Evolutionary conservation across 192 early-diverging fungal species (phyloP), one percentile per base, ranked within the genome.

Genomic region (Coemansia sp.): DNA sequence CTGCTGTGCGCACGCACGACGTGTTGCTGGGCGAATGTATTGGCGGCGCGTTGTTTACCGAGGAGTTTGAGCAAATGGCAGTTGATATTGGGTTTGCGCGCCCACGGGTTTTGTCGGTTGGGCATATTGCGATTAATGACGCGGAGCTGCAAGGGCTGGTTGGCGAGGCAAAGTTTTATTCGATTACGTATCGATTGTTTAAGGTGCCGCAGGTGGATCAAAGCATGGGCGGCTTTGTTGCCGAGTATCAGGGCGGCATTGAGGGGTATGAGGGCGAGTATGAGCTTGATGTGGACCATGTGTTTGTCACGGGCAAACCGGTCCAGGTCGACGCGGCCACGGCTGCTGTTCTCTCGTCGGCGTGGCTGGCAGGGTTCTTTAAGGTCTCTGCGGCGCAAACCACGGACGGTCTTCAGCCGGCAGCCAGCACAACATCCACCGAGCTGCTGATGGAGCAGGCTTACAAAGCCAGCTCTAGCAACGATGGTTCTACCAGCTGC

Each of bases 11-110:
- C 12, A 51, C 62, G 38, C 55, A 55, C 27, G 4, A 65, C 27
- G 74, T 72, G 63, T 67, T 82, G 43, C 35, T 69, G 54, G 74
- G 79, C 67, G 79, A 82, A 61, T 60, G 74, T 8, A 25, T 82
- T 17, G 69, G 65, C 31, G 72, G 78, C 47, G 72, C 78, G 3
- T 60, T 81, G 25, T 72, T 66, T 31, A 69, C 70, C 0, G 63
- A 65, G 21, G 78, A 81, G 54, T 81, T 81, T 31, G 61, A 68
- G 55, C 72, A 59, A 14, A 64, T 81, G 35, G 65, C 63, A 8
- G 38, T 59, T 23, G 52, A 43, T n/a, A 69, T 81, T 25, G 78
- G 78, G 21, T 81, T 75, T 29, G 63, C 57, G 1, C 47, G 16
- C 3, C 68, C 74, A 23, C 19, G 52, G 64, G 59, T 61, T 0